Conservation (phyloP, 805 yeast genomes). For the Cyberlindnera veronae region DNA sequence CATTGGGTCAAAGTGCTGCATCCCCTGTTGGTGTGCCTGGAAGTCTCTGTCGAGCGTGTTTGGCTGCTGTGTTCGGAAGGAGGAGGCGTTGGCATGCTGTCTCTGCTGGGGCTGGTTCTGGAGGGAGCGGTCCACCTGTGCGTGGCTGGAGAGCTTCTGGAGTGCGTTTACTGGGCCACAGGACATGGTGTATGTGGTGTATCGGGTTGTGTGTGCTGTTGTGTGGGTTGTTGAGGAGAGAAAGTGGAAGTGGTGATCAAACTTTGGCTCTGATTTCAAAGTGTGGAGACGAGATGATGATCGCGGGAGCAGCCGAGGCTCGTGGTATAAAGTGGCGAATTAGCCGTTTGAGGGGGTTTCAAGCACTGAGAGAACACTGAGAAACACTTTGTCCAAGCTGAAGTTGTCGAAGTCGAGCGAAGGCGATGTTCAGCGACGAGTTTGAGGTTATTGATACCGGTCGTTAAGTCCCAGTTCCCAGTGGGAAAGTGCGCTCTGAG, state of each 20-base stretch:
- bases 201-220: neutral
- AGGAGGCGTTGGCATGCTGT: slow-evolving; percentile 4
- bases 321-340: neutral
- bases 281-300: neutral
- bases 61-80: slow-evolving; percentile 17
- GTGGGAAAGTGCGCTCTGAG: neutral
- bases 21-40: slow-evolving; percentile 17
- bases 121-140: slow-evolving; percentile 26
- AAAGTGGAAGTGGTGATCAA: neutral
- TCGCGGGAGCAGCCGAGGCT: slow-evolving; percentile 1
- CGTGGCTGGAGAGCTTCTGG: slow-evolving; percentile 23
- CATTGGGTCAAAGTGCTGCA: slow-evolving; percentile 11
- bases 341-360: neutral
- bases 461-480: no score
- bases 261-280: neutral
- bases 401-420: no score
- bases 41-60: slow-evolving; percentile 20
- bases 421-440: no score
- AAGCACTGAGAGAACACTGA: no score
- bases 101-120: slow-evolving; percentile 21
- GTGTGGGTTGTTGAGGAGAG: no score
- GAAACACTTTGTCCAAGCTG: no score
- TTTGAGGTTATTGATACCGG: no score
- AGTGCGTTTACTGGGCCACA: slow-evolving; percentile 28
- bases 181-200: slow-evolving; percentile 9